Base-by-base conservation (phyloP, 805 yeast genomes). In the Aciculoconidium aculeatum region DNA sequence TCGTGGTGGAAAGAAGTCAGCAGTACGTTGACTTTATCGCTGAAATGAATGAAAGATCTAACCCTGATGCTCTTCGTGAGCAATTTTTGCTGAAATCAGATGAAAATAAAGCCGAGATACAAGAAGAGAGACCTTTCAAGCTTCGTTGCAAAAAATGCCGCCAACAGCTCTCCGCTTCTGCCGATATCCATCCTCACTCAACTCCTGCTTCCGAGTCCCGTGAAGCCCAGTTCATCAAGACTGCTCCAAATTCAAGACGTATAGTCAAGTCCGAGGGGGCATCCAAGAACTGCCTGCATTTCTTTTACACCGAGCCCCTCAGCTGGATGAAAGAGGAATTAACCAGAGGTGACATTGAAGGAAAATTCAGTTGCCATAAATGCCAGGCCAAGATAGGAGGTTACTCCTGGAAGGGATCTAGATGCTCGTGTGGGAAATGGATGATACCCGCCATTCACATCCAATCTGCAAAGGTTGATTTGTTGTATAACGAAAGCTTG, bases 341-440 rank as follows among this genome's bases (percentile, higher is more conserved):
- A 21, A 76, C 70, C 26, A 68, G 71, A 41, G 84, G 84, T 19
- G 81, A 77, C 29, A 45, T 92, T 6, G 96, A 90, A 52, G 98
- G 98, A 2, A 84, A 81, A 47, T 75, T 92, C 24, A 53, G 59
- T 7, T 92, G 98, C 53, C 92, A 92, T 2, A 80, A 79, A 47
- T 92, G 98, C 61, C 62, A 64, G 4, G 66, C 82, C 10, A 92
- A 90, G 58, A 74, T 92, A 2, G 98, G 98, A 9, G 87, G 85
- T 0, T 92, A 87, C 52, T 75, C 79, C 38, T 92, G 98, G 98
- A 83, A 79, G 46, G 98, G 98, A 0, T 76, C 90, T 2, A 64
- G 94, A 44, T 92, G 98, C 54, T 76, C 92, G 34, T 92, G 98
- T 55, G 96, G 96, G 3, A 76, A 75, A 44, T 92, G 98, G 98